Evolutionary conservation across 2,329 filamentous ascomycete species (phyloP).

Genomic region (Sarocladium kiliense): DNA sequence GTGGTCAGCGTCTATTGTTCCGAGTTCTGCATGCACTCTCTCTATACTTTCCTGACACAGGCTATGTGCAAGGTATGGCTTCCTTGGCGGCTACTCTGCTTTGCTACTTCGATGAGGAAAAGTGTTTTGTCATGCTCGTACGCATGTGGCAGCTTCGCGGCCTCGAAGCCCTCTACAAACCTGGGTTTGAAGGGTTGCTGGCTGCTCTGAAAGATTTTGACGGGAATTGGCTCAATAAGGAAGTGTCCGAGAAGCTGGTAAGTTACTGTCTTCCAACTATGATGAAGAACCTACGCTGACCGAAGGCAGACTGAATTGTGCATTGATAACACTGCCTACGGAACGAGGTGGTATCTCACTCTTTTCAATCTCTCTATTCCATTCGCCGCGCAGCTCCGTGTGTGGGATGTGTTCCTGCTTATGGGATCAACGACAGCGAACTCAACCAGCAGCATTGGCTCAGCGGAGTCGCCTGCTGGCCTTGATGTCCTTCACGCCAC

Average conservation of each 20-base stretch:
- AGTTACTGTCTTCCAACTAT: conserved; percentile 24
- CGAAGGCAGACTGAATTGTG: conserved; percentile 61
- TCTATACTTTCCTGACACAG: conserved; percentile 83
- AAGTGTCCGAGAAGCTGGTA: conserved; percentile 77
- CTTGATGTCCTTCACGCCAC: conserved; percentile 88
- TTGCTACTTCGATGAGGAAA: conserved; percentile 95
- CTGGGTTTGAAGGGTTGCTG: conserved; percentile 84
- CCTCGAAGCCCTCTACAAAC: conserved; percentile 75
- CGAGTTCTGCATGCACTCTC: conserved; percentile 88
- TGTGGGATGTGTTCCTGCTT: conserved; percentile 98
- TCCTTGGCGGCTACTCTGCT: conserved; percentile 86
- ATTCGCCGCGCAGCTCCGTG: conserved; percentile 85
- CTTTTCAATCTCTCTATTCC: conserved; percentile 96
- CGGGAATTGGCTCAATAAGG: conserved; percentile 73
- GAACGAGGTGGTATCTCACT: conserved; percentile 94
- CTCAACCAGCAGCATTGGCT: conserved; percentile 5
- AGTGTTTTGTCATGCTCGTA: conserved; percentile 93
- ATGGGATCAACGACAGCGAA: conserved; percentile 51
- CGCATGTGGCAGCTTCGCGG: conserved; percentile 87
- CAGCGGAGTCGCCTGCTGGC: conserved; percentile 34
- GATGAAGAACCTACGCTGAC: background rate
- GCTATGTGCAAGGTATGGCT: conserved; percentile 98
- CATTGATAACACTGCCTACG: conserved; percentile 88
- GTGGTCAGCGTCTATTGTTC: conserved; percentile 87
- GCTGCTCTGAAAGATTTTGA: conserved; percentile 81